These are phyloP conservation scores for Pulveroboletus frians DNA, from an alignment of 768 basidiomycete species.

Conservation along the genomic window DNA sequence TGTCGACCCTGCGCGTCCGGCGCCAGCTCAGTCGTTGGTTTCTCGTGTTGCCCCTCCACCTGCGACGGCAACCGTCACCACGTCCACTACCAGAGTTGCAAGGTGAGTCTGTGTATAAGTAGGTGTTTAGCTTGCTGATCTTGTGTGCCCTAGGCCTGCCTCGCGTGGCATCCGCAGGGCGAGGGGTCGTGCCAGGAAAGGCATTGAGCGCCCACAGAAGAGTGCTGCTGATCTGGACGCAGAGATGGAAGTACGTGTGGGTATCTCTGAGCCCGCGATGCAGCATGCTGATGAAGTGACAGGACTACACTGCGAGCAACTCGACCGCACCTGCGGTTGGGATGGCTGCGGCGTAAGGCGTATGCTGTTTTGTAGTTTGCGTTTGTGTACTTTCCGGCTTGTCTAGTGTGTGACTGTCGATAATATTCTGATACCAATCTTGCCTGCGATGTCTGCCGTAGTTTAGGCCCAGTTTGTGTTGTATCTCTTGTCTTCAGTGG, in stretches of 20 bases:
- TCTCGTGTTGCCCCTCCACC: slow-evolving; percentile 79
- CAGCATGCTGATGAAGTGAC: neutral
- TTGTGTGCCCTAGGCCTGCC: slow-evolving; percentile 24
- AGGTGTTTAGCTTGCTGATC: neutral
- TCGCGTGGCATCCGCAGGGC: slow-evolving; percentile 44
- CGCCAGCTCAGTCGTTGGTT: slow-evolving; percentile 57
- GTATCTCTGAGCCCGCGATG: neutral
- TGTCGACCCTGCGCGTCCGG: slow-evolving; percentile 75
- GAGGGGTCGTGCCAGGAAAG: slow-evolving; percentile 42
- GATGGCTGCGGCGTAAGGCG: slow-evolving; percentile 32
- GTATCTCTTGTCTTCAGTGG: too few species aligned
- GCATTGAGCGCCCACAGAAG: slow-evolving; percentile 62
- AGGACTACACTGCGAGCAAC: slow-evolving; percentile 69
- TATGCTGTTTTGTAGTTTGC: slow-evolving; percentile 2
- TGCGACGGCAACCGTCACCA: slow-evolving; percentile 25
- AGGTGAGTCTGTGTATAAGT: slow-evolving; percentile 30
- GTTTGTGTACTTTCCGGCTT: slow-evolving; percentile 1
- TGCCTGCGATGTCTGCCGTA: slow-evolving; percentile 11
- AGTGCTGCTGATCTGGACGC: slow-evolving; percentile 89
- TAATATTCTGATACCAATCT: slow-evolving; percentile 23
- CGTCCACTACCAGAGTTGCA: slow-evolving; percentile 23
- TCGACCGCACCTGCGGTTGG: slow-evolving; percentile 41
- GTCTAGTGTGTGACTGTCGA: slow-evolving; percentile 4
- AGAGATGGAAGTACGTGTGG: slow-evolving; percentile 84
- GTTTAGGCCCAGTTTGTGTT: slow-evolving; percentile 22